Percentiles rank a stretch among this genome's conserved stretches.
phyloP scores from a whole-genome alignment of 139 green algal genomes.

The Protoeuglena noctilucae region DNA sequence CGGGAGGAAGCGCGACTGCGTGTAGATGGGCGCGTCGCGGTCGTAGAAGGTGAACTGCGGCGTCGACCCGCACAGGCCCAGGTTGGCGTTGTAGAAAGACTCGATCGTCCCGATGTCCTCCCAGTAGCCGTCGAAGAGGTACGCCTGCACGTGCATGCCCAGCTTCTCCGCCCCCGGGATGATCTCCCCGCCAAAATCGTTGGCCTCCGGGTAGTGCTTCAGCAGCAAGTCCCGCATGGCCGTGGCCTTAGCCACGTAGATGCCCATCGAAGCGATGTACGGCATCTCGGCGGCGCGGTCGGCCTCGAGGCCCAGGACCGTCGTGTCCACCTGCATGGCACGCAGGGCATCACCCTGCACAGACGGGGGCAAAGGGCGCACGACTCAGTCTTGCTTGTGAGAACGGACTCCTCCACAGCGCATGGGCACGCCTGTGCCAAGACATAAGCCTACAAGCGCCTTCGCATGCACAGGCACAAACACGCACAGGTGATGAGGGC shows the following conservation, averaged over 20 bases:
- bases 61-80: conserved; percentile 57
- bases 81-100: conserved; percentile 94
- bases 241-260: conserved; percentile 80
- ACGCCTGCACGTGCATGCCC: conserved; percentile 58
- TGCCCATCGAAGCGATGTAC: conserved; percentile 99
- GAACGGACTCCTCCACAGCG: too few relatives aligned
- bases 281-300: conserved; percentile 66
- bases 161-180: conserved; percentile 64
- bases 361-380: too few relatives aligned
- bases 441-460: too few relatives aligned
- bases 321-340: conserved; percentile 92
- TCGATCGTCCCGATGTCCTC: conserved; percentile 89
- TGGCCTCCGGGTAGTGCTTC: conserved; percentile 40
- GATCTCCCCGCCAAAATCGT: conserved; percentile 73
- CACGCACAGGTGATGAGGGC: too few relatives aligned
- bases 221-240: conserved; percentile 37
- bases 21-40: conserved; percentile 67
- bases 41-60: conserved; percentile 45
- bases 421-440: too few relatives aligned
- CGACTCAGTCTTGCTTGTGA: too few relatives aligned
- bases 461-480: too few relatives aligned
- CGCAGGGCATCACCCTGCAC: conserved; percentile 75
- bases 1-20: conserved; percentile 59
- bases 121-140: conserved; percentile 73
- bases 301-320: conserved; percentile 70